phyloP scores from a whole-genome alignment of 192 early-diverging fungal species.

The Coemansia biformis region DNA sequence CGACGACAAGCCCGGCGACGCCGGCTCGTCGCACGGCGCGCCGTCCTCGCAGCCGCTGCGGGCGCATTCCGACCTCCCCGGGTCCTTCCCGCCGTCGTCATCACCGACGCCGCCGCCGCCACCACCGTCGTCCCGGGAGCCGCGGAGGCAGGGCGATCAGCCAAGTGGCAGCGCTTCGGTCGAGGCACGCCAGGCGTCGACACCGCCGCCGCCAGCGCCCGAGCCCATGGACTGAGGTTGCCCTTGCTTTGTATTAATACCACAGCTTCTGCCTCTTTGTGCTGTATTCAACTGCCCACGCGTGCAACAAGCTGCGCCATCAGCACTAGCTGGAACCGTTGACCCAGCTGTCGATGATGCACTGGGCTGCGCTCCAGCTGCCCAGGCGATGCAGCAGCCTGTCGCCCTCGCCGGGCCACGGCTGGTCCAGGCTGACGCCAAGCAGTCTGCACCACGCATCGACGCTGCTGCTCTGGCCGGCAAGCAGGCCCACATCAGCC shows the following conservation, averaged over 20 bases:
- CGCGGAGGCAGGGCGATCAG: too few species aligned
- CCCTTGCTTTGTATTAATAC: too few species aligned
- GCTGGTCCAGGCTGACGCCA: slow-evolving; percentile 14
- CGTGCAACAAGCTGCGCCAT: background rate
- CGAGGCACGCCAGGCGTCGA: too few species aligned
- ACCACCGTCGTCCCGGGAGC: too few species aligned
- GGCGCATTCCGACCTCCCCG: slow-evolving; percentile 38
- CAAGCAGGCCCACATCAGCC: slow-evolving; percentile 34
- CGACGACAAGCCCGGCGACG: slow-evolving; percentile 11
- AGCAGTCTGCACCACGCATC: slow-evolving; percentile 32
- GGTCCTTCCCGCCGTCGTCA: slow-evolving; percentile 30
- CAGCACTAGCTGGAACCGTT: background rate
- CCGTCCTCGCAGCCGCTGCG: slow-evolving; percentile 9
- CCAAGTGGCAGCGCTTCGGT: too few species aligned
- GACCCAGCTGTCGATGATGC: slow-evolving; percentile 1
- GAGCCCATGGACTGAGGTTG: slow-evolving; percentile 34
- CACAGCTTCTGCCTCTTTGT: background rate
- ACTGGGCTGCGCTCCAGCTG: slow-evolving; percentile 7
- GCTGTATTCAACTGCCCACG: background rate
- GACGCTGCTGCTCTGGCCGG: slow-evolving; percentile 24
- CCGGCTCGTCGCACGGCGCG: background rate
- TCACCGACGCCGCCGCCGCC: background rate
- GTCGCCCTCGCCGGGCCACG: background rate
- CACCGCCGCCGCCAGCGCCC: slow-evolving; percentile 7
- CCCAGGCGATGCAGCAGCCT: slow-evolving; percentile 5